Evolutionary conservation across 305 asterid species (phyloP), one percentile per base, ranked within the genome.

Genomic region (Striga hermonthica): DNA sequence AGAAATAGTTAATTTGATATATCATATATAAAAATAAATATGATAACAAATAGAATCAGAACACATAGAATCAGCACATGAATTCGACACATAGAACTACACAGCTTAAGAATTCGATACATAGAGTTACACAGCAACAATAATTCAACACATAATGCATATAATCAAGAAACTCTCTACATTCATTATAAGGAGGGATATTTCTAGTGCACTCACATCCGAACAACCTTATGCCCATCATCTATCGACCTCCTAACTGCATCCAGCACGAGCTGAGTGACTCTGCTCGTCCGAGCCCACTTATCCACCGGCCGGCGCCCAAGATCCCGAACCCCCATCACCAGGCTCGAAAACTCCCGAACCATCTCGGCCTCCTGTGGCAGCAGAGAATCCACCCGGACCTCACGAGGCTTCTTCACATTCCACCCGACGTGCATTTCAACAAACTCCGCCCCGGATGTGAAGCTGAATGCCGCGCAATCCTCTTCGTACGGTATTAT

Each of bases 391-490:
- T 28, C 77, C 60, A 84, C 89, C 62, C 53, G 62, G 69, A 85
- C 86, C 16, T 71, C 74, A 62, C 60, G 75, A 52, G 90, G 87
- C n/a, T n/a, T n/a, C 44, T 81, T 84, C 78, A 74, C 66, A 28
- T 81, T 87, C 97, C 97, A 90, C 47, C 96, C 97, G 0, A 81
- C 57, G 60, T 87, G 89, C 71, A 80, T 75, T 75, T 84, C 92
- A 43, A 66, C 73, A 78, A 90, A 84, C 79, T 77, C 62, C 63
- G 95, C 91, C 63, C 82, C 86, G 4, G 84, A 77, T 0, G 87
- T 82, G 70, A 61, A 82, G 52, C 79, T 67, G 70, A 84, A 90
- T 10, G 74, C 53, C 34, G 90, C 96, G 55, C 71, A 64, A 52
- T 34, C 68, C 76, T 88, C 95, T 4, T 79, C 81, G n/a, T 55